phyloP scores from a whole-genome alignment of 106 monocot genomes.

The Chionographis japonica region DNA sequence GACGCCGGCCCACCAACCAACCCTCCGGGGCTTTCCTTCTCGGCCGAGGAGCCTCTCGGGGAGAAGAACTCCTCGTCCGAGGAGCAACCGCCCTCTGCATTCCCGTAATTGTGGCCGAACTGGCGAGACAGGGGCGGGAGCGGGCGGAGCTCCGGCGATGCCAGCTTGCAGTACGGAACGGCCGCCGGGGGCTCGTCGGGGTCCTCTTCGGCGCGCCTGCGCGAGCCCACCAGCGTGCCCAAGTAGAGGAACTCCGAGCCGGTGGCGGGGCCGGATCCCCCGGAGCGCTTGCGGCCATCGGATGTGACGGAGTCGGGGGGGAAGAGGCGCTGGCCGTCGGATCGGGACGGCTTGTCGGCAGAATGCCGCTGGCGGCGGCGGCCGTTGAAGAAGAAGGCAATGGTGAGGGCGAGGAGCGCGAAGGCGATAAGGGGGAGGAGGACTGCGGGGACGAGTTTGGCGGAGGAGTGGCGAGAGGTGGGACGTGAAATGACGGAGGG shows the following conservation, averaged over 20 bases:
- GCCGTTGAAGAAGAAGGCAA: slow-evolving; percentile 36
- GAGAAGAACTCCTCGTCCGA: slow-evolving; percentile 70
- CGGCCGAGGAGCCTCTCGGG: slow-evolving; percentile 28
- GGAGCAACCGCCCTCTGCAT: slow-evolving; percentile 20
- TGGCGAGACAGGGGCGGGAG: slow-evolving; percentile 55
- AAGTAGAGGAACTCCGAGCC: slow-evolving; percentile 55
- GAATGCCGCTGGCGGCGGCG: slow-evolving; percentile 8
- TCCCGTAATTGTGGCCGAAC: slow-evolving; percentile 1
- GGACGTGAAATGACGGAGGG: slow-evolving; percentile 29
- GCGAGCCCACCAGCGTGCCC: slow-evolving; percentile 45
- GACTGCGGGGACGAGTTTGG: slow-evolving; percentile 39
- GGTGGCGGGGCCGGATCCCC: background rate
- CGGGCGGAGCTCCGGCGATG: slow-evolving; percentile 79
- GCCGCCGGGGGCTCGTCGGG: background rate
- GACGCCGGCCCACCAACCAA: slow-evolving; percentile 13
- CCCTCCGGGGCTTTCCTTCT: slow-evolving; percentile 5
- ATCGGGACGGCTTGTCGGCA: background rate
- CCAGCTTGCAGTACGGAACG: slow-evolving; percentile 25
- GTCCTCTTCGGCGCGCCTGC: background rate
- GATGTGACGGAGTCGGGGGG: slow-evolving; percentile 20
- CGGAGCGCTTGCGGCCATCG: slow-evolving; percentile 6
- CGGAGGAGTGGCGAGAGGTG: slow-evolving; percentile 7
- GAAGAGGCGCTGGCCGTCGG: slow-evolving; percentile 43
- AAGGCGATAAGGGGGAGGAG: slow-evolving; percentile 26
- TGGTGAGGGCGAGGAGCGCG: slow-evolving; percentile 17